A percentile compares a stretch with the other conserved stretches of the same genome.
These are phyloP conservation scores for Camillea tinctor DNA, from an alignment of 2,329 filamentous ascomycete genomes.

Conservation along the genomic window DNA sequence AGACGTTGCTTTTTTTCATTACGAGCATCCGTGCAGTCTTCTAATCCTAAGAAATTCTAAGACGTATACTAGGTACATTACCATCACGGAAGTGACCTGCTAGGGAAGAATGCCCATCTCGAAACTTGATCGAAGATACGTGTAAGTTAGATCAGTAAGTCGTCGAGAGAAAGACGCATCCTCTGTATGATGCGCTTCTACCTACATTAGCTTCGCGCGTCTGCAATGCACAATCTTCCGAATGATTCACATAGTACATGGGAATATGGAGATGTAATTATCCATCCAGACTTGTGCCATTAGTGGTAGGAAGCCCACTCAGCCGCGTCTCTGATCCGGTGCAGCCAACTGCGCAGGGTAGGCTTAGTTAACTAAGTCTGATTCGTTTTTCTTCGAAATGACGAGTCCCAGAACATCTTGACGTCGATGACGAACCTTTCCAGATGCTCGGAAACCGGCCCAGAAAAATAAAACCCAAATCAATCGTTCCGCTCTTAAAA, in stretches of 20 bases:
- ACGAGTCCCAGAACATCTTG: background rate
- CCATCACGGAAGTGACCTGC: background rate
- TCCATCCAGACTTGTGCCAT: background rate
- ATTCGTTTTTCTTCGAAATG: background rate
- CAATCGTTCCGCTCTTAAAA: background rate
- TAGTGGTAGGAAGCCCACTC: background rate
- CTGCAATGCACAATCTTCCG: constrained; percentile 2
- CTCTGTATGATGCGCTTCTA: background rate
- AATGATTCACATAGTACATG: constrained; percentile 1
- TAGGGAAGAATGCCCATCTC: background rate
- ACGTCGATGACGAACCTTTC: background rate
- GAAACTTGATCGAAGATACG: background rate
- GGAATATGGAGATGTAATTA: background rate
- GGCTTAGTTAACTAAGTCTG: background rate
- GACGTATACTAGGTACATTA: background rate
- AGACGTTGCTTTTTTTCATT: background rate
- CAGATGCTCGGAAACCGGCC: background rate
- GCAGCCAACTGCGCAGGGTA: background rate
- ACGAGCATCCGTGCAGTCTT: background rate
- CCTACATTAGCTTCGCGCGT: background rate
- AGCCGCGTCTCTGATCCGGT: background rate
- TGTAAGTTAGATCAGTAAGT: background rate
- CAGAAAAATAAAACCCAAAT: background rate
- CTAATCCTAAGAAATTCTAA: background rate
- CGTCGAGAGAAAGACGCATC: background rate